Evolutionary conservation across 352 stramenopile genomes (phyloP).

Genomic region (Globisporangium camurandrum): DNA sequence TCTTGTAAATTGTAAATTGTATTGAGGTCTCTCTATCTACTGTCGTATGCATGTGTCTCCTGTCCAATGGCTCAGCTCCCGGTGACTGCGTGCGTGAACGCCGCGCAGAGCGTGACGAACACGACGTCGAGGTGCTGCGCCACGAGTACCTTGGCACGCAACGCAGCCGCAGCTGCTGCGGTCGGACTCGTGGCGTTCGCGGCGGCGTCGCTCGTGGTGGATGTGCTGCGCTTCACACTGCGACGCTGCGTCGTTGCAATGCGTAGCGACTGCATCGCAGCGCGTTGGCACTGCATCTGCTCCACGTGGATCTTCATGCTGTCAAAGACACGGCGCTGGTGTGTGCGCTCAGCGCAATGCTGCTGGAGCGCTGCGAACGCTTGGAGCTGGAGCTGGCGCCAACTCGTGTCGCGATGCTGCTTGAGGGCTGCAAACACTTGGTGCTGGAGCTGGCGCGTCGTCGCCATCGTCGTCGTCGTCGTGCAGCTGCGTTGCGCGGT

Average conservation of each 20-base stretch:
- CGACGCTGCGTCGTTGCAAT: conserved; percentile 1
- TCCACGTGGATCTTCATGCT: conserved; percentile 8
- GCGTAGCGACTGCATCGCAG: conserved; percentile 1
- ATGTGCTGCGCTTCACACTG: conserved; percentile 1
- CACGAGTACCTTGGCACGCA: conserved; percentile 5
- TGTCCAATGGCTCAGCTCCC: neutral
- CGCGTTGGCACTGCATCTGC: conserved; percentile 21
- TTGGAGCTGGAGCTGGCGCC: conserved; percentile 29
- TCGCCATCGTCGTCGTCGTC: no score
- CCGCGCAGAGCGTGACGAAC: conserved; percentile 7
- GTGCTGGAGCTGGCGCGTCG: no score
- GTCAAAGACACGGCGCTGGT: conserved; percentile 41
- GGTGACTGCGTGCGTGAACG: conserved; percentile 5
- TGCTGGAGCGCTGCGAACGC: conserved; percentile 15
- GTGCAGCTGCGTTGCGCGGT: neutral
- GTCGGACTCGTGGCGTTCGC: neutral
- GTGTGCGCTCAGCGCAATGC: conserved; percentile 6
- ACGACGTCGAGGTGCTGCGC: conserved; percentile 18
- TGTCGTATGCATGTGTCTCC: no score
- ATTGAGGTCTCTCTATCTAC: no score
- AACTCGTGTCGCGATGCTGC: no score
- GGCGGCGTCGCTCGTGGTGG: neutral
- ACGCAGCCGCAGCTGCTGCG: neutral
- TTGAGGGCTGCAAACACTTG: no score
- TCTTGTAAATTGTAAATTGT: no score